phyloP scores from a whole-genome alignment of 2,329 filamentous ascomycete genomes.

The Phoma sp. region DNA sequence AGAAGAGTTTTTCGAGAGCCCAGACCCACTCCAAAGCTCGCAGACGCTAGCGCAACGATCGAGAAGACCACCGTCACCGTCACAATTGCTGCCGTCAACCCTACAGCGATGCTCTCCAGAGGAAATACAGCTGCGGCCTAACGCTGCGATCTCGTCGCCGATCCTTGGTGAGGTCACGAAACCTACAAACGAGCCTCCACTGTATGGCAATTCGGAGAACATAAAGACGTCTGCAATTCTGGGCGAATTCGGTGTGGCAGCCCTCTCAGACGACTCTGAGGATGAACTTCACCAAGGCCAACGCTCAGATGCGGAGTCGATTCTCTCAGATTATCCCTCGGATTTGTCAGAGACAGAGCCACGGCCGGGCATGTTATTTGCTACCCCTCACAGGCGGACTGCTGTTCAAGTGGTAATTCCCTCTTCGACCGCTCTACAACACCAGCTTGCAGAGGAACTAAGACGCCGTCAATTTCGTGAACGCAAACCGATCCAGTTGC shows the following conservation, averaged over 20 bases:
- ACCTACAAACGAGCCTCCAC: not conserved
- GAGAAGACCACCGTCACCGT: not conserved
- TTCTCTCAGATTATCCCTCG: conserved; percentile 21
- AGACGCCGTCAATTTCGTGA: conserved; percentile 51
- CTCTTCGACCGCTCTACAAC: conserved; percentile 26
- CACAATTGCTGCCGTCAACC: conserved; percentile 16
- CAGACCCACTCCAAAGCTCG: conserved; percentile 38
- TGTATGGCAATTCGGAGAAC: not conserved
- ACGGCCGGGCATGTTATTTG: conserved; percentile 10
- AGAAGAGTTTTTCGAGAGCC: conserved; percentile 33
- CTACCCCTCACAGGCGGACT: conserved; percentile 31
- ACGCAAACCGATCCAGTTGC: conserved; percentile 56
- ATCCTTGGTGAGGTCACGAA: not conserved
- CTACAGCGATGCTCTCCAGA: conserved; percentile 9
- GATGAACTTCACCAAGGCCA: conserved; percentile 24
- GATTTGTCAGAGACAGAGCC: conserved; percentile 26
- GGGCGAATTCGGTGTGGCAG: conserved; percentile 26
- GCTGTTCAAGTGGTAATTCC: conserved; percentile 42
- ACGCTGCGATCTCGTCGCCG: conserved; percentile 10
- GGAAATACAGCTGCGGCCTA: conserved; percentile 12
- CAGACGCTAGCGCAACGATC: conserved; percentile 12
- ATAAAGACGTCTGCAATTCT: conserved; percentile 20
- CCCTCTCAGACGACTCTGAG: conserved; percentile 32
- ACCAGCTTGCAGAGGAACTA: conserved; percentile 21
- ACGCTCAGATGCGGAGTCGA: conserved; percentile 21